Base-by-base conservation (phyloP, 306 rosid species). In the Hippophae rhamnoides region DNA sequence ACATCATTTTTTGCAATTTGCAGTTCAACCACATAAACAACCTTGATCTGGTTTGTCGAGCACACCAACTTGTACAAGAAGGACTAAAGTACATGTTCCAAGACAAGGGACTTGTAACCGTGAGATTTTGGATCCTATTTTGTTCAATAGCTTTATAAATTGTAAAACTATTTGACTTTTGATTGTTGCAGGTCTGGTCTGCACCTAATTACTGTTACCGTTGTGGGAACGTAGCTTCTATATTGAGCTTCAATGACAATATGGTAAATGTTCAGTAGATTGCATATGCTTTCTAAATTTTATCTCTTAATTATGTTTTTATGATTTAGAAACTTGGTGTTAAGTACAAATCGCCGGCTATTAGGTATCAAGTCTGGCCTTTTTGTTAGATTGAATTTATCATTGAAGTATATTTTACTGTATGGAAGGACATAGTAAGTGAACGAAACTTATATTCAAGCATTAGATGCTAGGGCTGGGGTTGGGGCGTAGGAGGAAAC, bases 51-150 rank as follows among this genome's bases (percentile, higher is more conserved):
- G 99, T 93, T 72, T 93, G 99, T 69, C 95, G 99, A 60, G 99
- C 99, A 4, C 99, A 93, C 74, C 99, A 93, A 76, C 95, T 93
- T 31, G 99, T 93, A 64, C 99, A 93, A 77, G 99, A 93, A 82
- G 99, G 99, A 58, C 95, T 93, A 1, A 93, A 93, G 81, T 88
- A 93, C 79, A 93, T 93, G 99, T 93, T 93, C 76, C 99, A 86
- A 79, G 99, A 93, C 77, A 93, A 93, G 78, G 99, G 99, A 77
- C 88, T 93, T 52, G 99, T 93, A 73, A 93, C 99, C 52, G 99
- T 93, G 78, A 82, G 94, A 68, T 54, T 78, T 46, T 47, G 8
- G 47, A 59, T 18, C 23, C 62, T 13, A 60, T 13, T 54, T 3
- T 3, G 25, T 54, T 60, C 26, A 46, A 26, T 54, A 52, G 61